phyloP scores from a whole-genome alignment of 768 basidiomycete genomes.

The Pulveroboletus ravenelii region DNA sequence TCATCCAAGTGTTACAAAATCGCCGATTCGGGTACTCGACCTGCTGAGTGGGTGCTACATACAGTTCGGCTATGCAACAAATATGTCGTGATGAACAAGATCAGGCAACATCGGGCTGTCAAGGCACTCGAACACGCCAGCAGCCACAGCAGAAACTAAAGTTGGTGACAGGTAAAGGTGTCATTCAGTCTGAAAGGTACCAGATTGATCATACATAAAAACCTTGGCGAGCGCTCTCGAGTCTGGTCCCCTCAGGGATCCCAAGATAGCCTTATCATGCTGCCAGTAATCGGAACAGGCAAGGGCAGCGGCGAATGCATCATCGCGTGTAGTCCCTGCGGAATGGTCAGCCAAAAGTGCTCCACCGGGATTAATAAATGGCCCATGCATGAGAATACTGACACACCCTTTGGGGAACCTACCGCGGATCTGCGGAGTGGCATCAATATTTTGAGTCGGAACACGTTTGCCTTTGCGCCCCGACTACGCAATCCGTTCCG shows the following conservation, averaged over 20 bases:
- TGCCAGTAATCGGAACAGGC: slow-evolving; percentile 21
- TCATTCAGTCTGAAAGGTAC: slow-evolving; percentile 18
- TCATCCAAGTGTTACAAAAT: slow-evolving; percentile 4
- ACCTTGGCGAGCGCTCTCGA: slow-evolving; percentile 15
- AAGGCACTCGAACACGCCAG: slow-evolving; percentile 20
- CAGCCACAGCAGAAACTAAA: neutral
- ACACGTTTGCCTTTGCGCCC: slow-evolving; percentile 1
- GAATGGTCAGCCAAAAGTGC: slow-evolving; percentile 12
- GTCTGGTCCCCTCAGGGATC: slow-evolving; percentile 26
- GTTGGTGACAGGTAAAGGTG: slow-evolving; percentile 4
- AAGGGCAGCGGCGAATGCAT: slow-evolving; percentile 24
- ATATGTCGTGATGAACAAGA: slow-evolving; percentile 7
- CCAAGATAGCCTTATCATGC: slow-evolving; percentile 29
- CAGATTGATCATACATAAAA: slow-evolving; percentile 18
- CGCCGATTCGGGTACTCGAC: slow-evolving; percentile 10
- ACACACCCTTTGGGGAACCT: slow-evolving; percentile 17
- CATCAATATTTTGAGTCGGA: neutral
- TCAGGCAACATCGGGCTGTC: slow-evolving; percentile 11
- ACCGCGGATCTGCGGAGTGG: slow-evolving; percentile 30
- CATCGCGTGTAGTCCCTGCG: slow-evolving; percentile 17
- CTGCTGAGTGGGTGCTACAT: slow-evolving; percentile 5
- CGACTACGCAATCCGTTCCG: slow-evolving; percentile 9
- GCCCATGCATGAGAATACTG: slow-evolving; percentile 22
- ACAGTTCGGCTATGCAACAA: slow-evolving; percentile 7
- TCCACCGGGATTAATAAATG: slow-evolving; percentile 18